Evolutionary conservation across 306 rosid genomes (phyloP), one percentile per base, ranked within the genome.

Genomic region (Rubus parviflorus): DNA sequence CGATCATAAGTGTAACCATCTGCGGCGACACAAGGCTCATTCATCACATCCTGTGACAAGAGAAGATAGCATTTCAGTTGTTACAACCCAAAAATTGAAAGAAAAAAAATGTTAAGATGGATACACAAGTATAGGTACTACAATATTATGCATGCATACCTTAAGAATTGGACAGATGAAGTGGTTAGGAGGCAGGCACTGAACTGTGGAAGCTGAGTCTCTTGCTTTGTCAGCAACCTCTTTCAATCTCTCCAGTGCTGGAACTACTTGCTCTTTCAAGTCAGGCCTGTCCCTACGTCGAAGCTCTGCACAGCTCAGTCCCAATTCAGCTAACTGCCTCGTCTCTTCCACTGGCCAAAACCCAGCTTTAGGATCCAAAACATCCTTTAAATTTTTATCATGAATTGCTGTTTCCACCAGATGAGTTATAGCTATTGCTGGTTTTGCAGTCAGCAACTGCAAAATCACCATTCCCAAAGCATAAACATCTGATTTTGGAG

Each of bases 1-100:
- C 88, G 88, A 68, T 96, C 96, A 43, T 96, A 96, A 2, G 99
- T 92, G 78, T 92, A 92, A 73, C 99, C 99, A 76, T 96, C 99
- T 0, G 94, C 92, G 3, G 99, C 98, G n/a, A 91, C 97, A 82
- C 93, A 92, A 42, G 99, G 99, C 49, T 96, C 96, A 6, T 86
- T 86, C 99, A 95, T 95, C 79, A 95, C 88, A 74, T 88, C 93
- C 99, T 95, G 83, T 49, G 75, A 46, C 76, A 83, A 67, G 80
- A 0, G n/a, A 38, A 73, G 73, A 80, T 6, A 38, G 52, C 67
- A 60, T 23, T 51, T 38, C 35, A 9, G 61, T 61, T 25, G 25
- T 17, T 20, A 65, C 23, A 65, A 19, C 48, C 4, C 9, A 11
- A 49, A 40, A 8, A 19, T 8, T 42, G 35, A 30, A 30, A 30